Evolutionary conservation across 129 eudicot genomes (phyloP).

Genomic region (Escallonia herrerae): DNA sequence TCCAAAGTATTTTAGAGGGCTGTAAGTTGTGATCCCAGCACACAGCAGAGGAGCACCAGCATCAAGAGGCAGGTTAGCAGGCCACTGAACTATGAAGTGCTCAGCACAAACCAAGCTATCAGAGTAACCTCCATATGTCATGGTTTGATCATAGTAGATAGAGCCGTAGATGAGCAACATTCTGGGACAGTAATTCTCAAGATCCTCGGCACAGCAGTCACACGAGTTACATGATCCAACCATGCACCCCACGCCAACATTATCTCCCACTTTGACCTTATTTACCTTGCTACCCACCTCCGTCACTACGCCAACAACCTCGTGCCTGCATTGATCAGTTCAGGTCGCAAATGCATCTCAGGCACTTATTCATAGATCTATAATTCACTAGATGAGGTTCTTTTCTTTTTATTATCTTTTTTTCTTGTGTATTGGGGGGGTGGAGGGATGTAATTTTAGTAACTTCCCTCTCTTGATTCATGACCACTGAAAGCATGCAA

Average conservation of each 20-base stretch:
- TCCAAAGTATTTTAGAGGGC: conserved; percentile 43
- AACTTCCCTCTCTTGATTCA: too few species aligned
- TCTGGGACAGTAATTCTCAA: conserved; percentile 44
- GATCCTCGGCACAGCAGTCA: conserved; percentile 30
- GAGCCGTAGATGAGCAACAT: conserved; percentile 28
- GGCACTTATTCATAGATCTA: too few species aligned
- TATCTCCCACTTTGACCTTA: conserved; percentile 50
- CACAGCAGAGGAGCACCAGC: conserved; percentile 49
- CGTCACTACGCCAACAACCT: conserved; percentile 49
- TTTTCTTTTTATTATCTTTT: too few species aligned
- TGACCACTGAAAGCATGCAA: too few species aligned
- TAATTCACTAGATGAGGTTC: too few species aligned
- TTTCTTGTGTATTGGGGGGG: too few species aligned
- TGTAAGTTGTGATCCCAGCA: conserved; percentile 46
- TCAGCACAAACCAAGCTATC: conserved; percentile 42
- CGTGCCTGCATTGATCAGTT: conserved; percentile 36
- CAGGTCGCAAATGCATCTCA: background rate
- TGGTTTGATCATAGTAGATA: conserved; percentile 12
- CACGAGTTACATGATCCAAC: conserved; percentile 51
- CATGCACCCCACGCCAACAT: conserved; percentile 55
- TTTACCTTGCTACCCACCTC: conserved; percentile 48
- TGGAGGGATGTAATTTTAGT: too few species aligned
- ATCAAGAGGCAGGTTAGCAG: conserved; percentile 40
- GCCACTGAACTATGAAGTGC: conserved; percentile 46
- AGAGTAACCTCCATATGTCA: conserved; percentile 53